These are phyloP conservation scores for Lichtheimia corymbifera DNA, from an alignment of 371 early-diverging fungal genomes.

Conservation along the genomic window DNA sequence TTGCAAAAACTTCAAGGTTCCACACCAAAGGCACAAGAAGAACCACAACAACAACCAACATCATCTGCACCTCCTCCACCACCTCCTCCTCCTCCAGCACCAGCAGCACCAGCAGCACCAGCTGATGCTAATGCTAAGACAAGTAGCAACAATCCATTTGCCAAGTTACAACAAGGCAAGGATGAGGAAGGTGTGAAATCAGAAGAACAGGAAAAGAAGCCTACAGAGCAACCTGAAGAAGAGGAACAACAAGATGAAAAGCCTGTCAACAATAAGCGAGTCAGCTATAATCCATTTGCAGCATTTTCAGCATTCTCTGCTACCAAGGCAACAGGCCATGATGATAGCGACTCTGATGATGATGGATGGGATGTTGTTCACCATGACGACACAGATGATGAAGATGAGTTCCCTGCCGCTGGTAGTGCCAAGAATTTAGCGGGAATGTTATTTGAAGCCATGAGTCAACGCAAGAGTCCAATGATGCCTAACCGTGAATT, in stretches of 20 bases:
- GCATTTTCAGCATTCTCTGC: constrained; percentile 50
- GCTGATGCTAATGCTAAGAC: constrained; percentile 11
- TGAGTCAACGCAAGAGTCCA: constrained; percentile 27
- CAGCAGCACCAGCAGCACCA: constrained; percentile 11
- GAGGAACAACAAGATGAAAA: constrained; percentile 14
- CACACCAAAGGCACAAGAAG: constrained; percentile 7
- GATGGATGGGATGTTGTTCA: constrained; percentile 44
- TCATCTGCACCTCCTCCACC: constrained; percentile 12
- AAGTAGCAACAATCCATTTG: constrained; percentile 53
- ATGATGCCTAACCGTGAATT: constrained; percentile 5
- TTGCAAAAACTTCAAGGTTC: neutral
- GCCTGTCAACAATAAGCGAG: constrained; percentile 28
- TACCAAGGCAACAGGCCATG: constrained; percentile 27
- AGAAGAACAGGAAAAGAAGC: constrained; percentile 4
- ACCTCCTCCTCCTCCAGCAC: constrained; percentile 13
- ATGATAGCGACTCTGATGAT: constrained; percentile 34
- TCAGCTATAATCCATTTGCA: constrained; percentile 57
- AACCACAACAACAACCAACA: constrained; percentile 11
- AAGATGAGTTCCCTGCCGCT: constrained; percentile 52
- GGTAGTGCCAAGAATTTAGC: constrained; percentile 53
- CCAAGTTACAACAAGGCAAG: constrained; percentile 31
- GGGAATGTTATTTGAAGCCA: constrained; percentile 42
- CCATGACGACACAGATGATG: constrained; percentile 43
- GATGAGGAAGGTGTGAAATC: neutral
- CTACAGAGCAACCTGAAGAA: neutral